Evolutionary conservation across 2,329 filamentous ascomycete species (phyloP).

Genomic region (Chaetomium olivaceum): DNA sequence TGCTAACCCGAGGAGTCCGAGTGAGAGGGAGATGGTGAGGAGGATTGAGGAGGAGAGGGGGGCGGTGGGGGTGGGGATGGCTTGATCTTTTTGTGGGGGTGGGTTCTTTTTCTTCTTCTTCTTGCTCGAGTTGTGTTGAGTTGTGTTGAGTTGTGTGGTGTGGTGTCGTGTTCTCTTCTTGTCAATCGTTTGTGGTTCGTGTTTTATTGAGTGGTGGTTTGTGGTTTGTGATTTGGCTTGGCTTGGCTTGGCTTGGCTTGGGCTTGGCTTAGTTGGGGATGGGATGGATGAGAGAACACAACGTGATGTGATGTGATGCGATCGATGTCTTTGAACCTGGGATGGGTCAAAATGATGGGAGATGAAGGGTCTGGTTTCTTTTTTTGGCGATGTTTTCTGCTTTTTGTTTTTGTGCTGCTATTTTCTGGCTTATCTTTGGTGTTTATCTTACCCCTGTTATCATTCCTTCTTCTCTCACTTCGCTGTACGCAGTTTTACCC

Average conservation of each 20-base stretch:
- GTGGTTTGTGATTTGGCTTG: too few relatives aligned
- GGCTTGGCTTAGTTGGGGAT: neutral
- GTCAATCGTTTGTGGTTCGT: constrained; percentile 8
- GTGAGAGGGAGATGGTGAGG: constrained; percentile 59
- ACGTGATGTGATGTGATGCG: neutral
- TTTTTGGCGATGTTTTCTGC: neutral
- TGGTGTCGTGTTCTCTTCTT: constrained; percentile 6
- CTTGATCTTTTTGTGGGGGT: neutral
- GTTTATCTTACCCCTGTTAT: neutral
- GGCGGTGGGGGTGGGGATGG: constrained; percentile 30
- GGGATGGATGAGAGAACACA: neutral
- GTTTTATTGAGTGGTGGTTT: neutral
- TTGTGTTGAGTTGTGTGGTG: neutral
- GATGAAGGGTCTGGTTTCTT: neutral
- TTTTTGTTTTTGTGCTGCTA: neutral
- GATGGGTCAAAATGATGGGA: neutral
- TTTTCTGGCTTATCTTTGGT: neutral
- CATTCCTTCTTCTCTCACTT: neutral
- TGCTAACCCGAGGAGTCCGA: constrained; percentile 57
- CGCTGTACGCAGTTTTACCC: constrained; percentile 12
- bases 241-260: neutral
- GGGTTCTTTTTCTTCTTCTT: neutral
- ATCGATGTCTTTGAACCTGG: neutral
- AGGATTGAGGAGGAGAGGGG: constrained; percentile 55
- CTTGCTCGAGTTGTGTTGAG: neutral